Base-by-base conservation (phyloP, 768 basidiomycete genomes). In the Boletus sp. region DNA sequence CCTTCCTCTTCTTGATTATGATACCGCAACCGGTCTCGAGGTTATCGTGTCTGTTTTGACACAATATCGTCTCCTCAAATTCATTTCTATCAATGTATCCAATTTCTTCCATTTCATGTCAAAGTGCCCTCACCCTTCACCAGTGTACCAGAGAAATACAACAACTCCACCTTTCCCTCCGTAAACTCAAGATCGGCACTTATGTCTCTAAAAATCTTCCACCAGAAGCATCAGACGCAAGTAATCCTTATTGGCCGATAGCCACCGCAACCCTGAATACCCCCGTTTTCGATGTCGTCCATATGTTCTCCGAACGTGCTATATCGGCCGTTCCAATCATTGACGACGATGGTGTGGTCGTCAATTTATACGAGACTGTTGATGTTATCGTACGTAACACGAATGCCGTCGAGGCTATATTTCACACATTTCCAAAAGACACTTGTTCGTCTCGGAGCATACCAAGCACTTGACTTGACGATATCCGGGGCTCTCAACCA, bases 271-370 rank as follows among this genome's bases (percentile, higher is more conserved):
- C 86, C 33, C 78, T 96, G 66, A 77, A 86, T 55, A 97, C 96
- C 0, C 89, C 91, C 30, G 97, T 99, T 3, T 98, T 97, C 65
- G 94, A 98, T 67, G 94, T 98, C 57, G 97, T 98, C 3, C 97
- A 99, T 68, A 94, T 96, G 89, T 98, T 98, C 72, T 96, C 93
- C 0, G 91, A 94, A 72, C 83, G 89, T 42, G 89, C 94, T 29
- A 97, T 99, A 63, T 94, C 92, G 9, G 96, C 96, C 6, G 96
- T 99, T 6, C 97, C 97, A 8, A 98, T 99, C 68, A 81, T 98
- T 32, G 92, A 99, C 65, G 84, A 90, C 56, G 83, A 93, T 8
- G 96, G 96, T 9, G 82, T 94, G 52, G 97, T 99, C 41, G 82
- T 98, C 61, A 95, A 99, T 69, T 75, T 99, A 47, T 99, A 98